Percentiles rank a stretch among this genome's conserved stretches.
Conservation (phyloP, 2,329 filamentous ascomycete species). For the Pseudogymnoascus sp. region DNA sequence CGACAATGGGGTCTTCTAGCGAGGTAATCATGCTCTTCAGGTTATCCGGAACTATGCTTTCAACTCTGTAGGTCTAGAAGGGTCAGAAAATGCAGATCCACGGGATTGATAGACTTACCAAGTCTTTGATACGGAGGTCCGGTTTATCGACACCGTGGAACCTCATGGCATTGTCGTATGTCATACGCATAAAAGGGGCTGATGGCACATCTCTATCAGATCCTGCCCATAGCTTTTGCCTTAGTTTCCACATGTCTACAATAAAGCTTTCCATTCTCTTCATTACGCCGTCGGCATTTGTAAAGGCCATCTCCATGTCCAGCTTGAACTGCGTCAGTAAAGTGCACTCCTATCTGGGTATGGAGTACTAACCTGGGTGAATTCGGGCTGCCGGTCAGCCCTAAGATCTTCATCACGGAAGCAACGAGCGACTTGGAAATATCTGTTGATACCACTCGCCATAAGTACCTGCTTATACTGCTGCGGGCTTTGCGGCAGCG, state of each 20-base stretch:
- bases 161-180: conserved; percentile 73
- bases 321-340: conserved; percentile 45
- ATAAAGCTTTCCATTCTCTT: conserved; percentile 27
- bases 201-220: conserved; percentile 11
- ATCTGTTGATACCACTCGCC: conserved; percentile 75
- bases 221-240: background rate
- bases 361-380: conserved; percentile 64
- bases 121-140: conserved; percentile 68
- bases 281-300: conserved; percentile 66
- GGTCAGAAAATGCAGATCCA: conserved; percentile 22
- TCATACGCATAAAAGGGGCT: conserved; percentile 36
- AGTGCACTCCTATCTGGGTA: background rate
- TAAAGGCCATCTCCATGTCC: conserved; percentile 91
- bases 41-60: conserved; percentile 54
- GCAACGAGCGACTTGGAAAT: conserved; percentile 90
- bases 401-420: conserved; percentile 93
- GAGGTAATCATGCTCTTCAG: conserved; percentile 71
- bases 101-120: conserved; percentile 39
- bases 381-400: conserved; percentile 91
- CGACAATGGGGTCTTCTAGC: conserved; percentile 61
- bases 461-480: conserved; percentile 99
- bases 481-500: conserved; percentile 90
- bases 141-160: conserved; percentile 87
- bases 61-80: conserved; percentile 58
- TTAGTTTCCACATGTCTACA: conserved; percentile 17